These are phyloP conservation scores for Meyerozyma carpophila DNA, from an alignment of 1,139 yeast species.

Conservation along the genomic window DNA sequence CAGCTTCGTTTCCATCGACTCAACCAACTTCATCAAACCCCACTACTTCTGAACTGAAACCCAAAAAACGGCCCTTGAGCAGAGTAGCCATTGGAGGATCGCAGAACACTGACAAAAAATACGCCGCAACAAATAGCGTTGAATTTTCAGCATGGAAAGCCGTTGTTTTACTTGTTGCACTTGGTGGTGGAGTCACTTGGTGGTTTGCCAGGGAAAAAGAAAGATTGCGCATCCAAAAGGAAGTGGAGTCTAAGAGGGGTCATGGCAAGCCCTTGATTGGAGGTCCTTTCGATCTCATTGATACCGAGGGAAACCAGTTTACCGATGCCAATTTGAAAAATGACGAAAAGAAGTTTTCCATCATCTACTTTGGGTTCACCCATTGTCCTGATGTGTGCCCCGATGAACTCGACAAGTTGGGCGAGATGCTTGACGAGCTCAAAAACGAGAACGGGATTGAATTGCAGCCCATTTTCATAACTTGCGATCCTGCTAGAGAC, in stretches of 20 bases:
- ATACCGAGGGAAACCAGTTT: conserved; percentile 64
- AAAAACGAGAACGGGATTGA: conserved; percentile 48
- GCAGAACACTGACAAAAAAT: conserved; percentile 18
- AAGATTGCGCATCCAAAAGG: conserved; percentile 65
- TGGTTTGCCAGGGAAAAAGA: conserved; percentile 71
- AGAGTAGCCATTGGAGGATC: conserved; percentile 45
- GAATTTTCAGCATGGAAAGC: conserved; percentile 92
- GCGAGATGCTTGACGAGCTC: conserved; percentile 66
- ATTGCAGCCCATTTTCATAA: conserved; percentile 81
- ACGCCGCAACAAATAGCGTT: conserved; percentile 33
- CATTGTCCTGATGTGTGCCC: conserved; percentile 99
- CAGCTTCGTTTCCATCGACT: neutral
- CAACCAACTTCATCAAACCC: neutral
- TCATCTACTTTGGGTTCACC: conserved; percentile 90
- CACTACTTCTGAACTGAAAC: neutral
- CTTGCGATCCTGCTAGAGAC: conserved; percentile 96
- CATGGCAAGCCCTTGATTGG: conserved; percentile 92
- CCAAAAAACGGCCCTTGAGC: conserved; percentile 33
- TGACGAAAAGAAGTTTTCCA: conserved; percentile 52
- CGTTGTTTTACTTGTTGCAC: conserved; percentile 54
- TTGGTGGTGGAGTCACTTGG: conserved; percentile 68
- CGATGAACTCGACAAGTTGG: conserved; percentile 89
- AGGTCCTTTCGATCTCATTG: conserved; percentile 74
- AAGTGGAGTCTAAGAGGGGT: conserved; percentile 80
- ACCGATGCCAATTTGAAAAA: conserved; percentile 74